phyloP scores from a whole-genome alignment of 352 stramenopile species.

The Blastocystis sp. region DNA sequence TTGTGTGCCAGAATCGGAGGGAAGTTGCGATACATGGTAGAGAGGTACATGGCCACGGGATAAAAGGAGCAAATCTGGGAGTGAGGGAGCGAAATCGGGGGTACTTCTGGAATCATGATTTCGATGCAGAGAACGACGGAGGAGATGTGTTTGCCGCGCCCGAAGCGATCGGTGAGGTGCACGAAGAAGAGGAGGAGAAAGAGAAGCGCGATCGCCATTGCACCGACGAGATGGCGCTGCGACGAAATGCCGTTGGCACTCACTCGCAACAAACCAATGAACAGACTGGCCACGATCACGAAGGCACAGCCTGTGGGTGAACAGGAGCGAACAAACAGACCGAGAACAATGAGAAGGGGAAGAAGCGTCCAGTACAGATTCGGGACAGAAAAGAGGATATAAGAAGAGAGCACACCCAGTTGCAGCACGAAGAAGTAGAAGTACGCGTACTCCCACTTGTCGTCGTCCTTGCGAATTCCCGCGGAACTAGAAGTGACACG shows the following conservation, averaged over 20 bases:
- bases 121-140: constrained; percentile 34
- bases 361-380: constrained; percentile 17
- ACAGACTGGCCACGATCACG: not conserved
- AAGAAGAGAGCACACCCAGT: not conserved
- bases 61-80: constrained; percentile 28
- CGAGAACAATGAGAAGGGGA: not conserved
- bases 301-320: not conserved
- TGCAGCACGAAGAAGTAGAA: constrained; percentile 9
- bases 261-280: constrained; percentile 11
- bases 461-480: not conserved
- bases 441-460: not conserved
- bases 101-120: constrained; percentile 38
- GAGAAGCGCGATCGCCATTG: not conserved
- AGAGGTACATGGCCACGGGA: not conserved
- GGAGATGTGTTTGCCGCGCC: not conserved
- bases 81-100: not conserved
- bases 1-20: not conserved
- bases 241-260: not conserved
- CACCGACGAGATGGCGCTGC: not conserved
- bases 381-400: not conserved
- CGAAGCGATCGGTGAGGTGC: constrained; percentile 40
- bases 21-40: not conserved
- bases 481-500: not conserved
- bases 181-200: constrained; percentile 58
- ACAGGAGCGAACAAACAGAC: not conserved